Evolutionary conservation across 2,329 filamentous ascomycete species (phyloP).

Genomic region (Bipolaris bicolor): DNA sequence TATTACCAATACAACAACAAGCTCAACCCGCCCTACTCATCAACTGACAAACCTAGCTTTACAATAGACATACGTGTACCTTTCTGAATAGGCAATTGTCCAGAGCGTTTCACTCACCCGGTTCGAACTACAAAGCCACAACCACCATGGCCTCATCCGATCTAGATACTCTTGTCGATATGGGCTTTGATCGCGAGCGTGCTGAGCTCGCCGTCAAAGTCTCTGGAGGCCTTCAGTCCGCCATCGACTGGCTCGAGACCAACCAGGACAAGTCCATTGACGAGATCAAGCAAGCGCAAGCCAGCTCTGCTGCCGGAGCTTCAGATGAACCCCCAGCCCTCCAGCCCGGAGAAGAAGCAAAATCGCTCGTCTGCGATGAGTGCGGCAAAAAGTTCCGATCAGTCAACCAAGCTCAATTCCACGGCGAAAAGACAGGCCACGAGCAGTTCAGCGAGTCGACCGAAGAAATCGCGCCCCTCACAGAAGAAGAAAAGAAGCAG

Average conservation of each 20-base stretch:
- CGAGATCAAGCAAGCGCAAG: constrained; percentile 67
- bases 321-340: constrained; percentile 67
- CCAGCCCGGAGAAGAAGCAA: constrained; percentile 72
- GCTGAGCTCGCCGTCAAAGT: constrained; percentile 85
- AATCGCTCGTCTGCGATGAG: constrained; percentile 90
- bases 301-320: constrained; percentile 39
- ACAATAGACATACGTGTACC: constrained; percentile 6
- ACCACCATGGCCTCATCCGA: constrained; percentile 59
- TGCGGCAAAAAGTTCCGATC: constrained; percentile 91
- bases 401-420: constrained; percentile 82
- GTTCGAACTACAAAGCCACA: constrained; percentile 11
- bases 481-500: constrained; percentile 87
- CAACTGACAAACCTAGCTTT: not conserved
- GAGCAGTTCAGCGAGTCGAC: constrained; percentile 91
- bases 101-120: constrained; percentile 8
- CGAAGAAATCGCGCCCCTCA: constrained; percentile 88
- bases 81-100: not conserved
- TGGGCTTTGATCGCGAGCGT: constrained; percentile 82
- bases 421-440: constrained; percentile 89
- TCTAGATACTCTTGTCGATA: constrained; percentile 66
- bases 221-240: constrained; percentile 79
- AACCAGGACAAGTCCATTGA: constrained; percentile 89
- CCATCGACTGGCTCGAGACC: constrained; percentile 92
- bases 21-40: not conserved
- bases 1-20: not conserved